Percentiles rank a stretch among this genome's conserved stretches.
These are phyloP conservation scores for Ormosia semicastrata DNA, from an alignment of 306 rosid species.

Conservation along the genomic window DNA sequence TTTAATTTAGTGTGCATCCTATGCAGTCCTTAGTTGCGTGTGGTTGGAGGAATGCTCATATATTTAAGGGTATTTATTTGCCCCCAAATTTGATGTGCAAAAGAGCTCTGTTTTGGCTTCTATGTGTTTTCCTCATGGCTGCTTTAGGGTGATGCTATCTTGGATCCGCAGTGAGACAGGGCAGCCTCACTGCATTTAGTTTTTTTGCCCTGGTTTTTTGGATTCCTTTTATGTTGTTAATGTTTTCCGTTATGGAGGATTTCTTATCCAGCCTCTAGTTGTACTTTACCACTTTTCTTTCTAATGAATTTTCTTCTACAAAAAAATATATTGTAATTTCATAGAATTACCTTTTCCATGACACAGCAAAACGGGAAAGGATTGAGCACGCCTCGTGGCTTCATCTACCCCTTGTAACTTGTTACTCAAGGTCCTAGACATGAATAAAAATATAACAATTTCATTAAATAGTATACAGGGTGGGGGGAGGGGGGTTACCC, in stretches of 20 bases:
- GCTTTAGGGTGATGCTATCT: background rate
- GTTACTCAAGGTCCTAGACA: conserved; percentile 62
- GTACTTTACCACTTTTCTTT: background rate
- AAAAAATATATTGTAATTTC: background rate
- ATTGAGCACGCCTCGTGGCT: conserved; percentile 60
- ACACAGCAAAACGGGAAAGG: conserved; percentile 83
- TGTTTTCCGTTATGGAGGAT: background rate
- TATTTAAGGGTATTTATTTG: background rate
- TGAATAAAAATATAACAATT: conserved; percentile 24
- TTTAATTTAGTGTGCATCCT: background rate
- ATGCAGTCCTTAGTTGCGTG: background rate
- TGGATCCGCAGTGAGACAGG: background rate
- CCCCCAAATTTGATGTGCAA: background rate
- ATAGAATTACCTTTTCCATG: conserved; percentile 82
- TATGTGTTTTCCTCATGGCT: background rate
- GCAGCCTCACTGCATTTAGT: background rate
- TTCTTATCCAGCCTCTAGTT: background rate
- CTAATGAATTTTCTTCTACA: background rate
- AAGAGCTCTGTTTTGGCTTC: background rate
- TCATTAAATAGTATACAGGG: conserved; percentile 5
- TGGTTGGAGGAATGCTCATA: background rate
- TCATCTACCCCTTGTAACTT: conserved; percentile 67
- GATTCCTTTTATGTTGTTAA: background rate
- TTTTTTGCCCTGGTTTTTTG: background rate
- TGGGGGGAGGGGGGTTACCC: background rate